Evolutionary conservation across 108 stramenopile species (phyloP), one percentile per base, ranked within the genome.

Genomic region (Conticribra weissflogii): DNA sequence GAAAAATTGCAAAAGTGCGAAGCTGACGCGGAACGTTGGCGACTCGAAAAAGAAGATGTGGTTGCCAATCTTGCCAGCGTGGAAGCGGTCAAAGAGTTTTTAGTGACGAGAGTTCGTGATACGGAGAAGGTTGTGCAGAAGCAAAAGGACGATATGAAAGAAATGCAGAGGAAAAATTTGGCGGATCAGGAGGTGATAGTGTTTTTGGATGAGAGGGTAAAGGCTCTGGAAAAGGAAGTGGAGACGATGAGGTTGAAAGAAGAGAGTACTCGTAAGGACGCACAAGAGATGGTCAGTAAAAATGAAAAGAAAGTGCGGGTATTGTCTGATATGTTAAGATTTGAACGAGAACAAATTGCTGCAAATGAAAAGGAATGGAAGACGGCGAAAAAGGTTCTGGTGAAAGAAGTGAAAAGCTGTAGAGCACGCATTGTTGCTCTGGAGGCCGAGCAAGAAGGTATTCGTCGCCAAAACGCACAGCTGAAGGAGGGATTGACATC

Each of bases 111-210:
- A 68, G 81, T 93, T 22, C 67, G 86, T 3, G 90, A 91, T 41
- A 72, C 89, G 19, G 91, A 96, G 74, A 51, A 57, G 44, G 63
- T 70, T 7, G 71, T 90, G 30, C 23, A 66, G 56, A 46, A 36
- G 22, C 63, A 76, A 18, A 79, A 66, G 22, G 70, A 79, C 48
- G 89, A 93, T 25, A 70, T 84, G 53, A 83, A 87, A 41, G 54
- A 70, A 59, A 84, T 88, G 53, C 65, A 84, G 18, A 81, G 79
- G 45, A 84, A 87, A 50, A 88, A 90, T 62, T 81, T 88, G 51
- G 85, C 87, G 17, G 95, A 96, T 70, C 92, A 93, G 59, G 95
- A 96, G 65, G 95, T 96, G 22, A 96, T 96, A 83, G 88, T 88
- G 24, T 96, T 90, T 67, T 76, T 96, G 47, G 95, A 96, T 74